phyloP scores from a whole-genome alignment of 2,329 filamentous ascomycete genomes.

The Tothia fuscella region DNA sequence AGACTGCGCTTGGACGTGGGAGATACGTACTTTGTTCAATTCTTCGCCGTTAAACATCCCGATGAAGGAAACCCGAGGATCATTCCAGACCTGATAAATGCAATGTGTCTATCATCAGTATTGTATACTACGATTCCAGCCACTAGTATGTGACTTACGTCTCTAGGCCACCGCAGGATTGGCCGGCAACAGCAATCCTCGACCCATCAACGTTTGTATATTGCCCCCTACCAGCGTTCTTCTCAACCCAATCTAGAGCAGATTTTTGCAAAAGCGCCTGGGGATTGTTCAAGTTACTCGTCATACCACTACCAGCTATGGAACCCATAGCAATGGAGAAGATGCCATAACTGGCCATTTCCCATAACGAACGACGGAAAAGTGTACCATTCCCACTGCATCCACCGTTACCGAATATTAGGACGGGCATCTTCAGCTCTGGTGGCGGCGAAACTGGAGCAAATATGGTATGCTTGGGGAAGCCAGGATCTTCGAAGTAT shows the following conservation, averaged over 20 bases:
- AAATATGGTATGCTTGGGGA: slow-evolving; percentile 9
- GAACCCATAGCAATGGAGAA: slow-evolving; percentile 1
- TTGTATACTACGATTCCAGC: not conserved
- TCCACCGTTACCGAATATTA: slow-evolving; percentile 10
- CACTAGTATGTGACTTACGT: not conserved
- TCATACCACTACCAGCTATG: not conserved
- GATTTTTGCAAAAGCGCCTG: slow-evolving; percentile 2
- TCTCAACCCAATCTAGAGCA: slow-evolving; percentile 7
- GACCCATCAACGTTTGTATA: slow-evolving; percentile 7
- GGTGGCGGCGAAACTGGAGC: slow-evolving; percentile 2
- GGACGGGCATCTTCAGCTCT: slow-evolving; percentile 6
- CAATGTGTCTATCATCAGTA: not conserved
- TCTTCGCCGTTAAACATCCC: slow-evolving; percentile 9
- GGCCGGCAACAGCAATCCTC: slow-evolving; percentile 5
- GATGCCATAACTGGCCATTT: slow-evolving; percentile 4
- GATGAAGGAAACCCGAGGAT: slow-evolving; percentile 5
- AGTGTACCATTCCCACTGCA: slow-evolving; percentile 7
- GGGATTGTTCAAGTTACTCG: slow-evolving; percentile 1
- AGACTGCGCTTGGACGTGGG: no score
- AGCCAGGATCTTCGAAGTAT: slow-evolving; percentile 7
- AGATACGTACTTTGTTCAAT: not conserved
- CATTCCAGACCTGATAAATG: not conserved
- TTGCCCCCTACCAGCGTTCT: slow-evolving; percentile 10
- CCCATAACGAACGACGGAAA: slow-evolving; percentile 5
- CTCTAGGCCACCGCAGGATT: slow-evolving; percentile 10